Evolutionary conservation across 2,329 filamentous ascomycete genomes (phyloP).

Genomic region (Seiridium cupressi): DNA sequence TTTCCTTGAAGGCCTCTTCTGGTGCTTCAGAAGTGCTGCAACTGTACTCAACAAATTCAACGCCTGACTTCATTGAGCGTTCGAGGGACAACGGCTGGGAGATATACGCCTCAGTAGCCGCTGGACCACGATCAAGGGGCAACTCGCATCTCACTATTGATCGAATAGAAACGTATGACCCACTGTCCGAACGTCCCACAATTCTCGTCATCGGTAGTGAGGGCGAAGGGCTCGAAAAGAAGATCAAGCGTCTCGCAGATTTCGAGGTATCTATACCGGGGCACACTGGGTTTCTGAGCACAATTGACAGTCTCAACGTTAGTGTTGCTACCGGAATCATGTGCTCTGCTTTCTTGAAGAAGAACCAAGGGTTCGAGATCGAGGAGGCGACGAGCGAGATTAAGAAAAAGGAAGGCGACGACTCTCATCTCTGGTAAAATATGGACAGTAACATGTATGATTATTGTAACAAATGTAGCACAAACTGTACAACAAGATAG

Average conservation of each 20-base stretch:
- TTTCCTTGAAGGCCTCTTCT: slow-evolving; percentile 82
- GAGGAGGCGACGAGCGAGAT: slow-evolving; percentile 16
- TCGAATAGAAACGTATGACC: slow-evolving; percentile 47
- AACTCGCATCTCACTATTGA: slow-evolving; percentile 47
- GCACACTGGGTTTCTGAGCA: slow-evolving; percentile 46
- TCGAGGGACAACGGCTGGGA: slow-evolving; percentile 76
- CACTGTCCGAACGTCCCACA: slow-evolving; percentile 61
- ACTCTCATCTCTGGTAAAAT: slow-evolving; percentile 1
- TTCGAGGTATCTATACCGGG: slow-evolving; percentile 63
- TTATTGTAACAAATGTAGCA: neutral
- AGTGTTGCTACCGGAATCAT: slow-evolving; percentile 82
- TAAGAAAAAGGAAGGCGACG: slow-evolving; percentile 13
- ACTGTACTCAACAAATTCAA: slow-evolving; percentile 67
- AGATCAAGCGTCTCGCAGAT: slow-evolving; percentile 66
- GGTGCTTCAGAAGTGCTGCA: slow-evolving; percentile 82
- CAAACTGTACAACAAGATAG: neutral
- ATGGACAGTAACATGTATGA: slow-evolving; percentile 1
- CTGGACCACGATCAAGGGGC: slow-evolving; percentile 32
- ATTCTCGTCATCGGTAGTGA: slow-evolving; percentile 84
- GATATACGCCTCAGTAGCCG: slow-evolving; percentile 72
- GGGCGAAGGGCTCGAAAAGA: slow-evolving; percentile 67
- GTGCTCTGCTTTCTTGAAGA: slow-evolving; percentile 64
- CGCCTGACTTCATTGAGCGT: slow-evolving; percentile 66
- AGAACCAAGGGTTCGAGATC: slow-evolving; percentile 22
- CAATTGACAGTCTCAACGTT: slow-evolving; percentile 89